A percentile compares a stretch with the other conserved stretches of the same genome.
Conservation (phyloP, 768 basidiomycete genomes). For the Termitomyces sp. region DNA sequence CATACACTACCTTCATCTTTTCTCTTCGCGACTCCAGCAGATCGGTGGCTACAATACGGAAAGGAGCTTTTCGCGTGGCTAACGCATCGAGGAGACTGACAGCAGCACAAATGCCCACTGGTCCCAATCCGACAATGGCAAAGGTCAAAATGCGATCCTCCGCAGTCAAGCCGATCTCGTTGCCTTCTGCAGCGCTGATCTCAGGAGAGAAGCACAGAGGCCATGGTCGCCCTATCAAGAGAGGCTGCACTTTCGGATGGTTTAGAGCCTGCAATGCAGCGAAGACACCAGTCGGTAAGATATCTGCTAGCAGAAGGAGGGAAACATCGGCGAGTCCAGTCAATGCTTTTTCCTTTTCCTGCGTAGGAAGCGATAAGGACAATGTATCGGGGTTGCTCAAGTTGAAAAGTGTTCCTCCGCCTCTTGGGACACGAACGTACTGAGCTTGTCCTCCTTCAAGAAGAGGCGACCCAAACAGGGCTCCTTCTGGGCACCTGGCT, state of each 20-base stretch:
- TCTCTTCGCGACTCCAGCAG: conserved; percentile 50
- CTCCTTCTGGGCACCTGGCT: conserved; percentile 57
- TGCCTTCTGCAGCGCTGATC: conserved; percentile 15
- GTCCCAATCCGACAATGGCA: conserved; percentile 72
- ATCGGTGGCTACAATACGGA: conserved; percentile 63
- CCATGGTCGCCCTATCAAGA: conserved; percentile 57
- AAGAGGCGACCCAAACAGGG: conserved; percentile 61
- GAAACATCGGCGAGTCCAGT: conserved; percentile 55
- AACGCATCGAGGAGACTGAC: conserved; percentile 64
- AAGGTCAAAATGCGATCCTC: conserved; percentile 55
- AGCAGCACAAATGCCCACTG: conserved; percentile 70
- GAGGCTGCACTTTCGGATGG: conserved; percentile 66
- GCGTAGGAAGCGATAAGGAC: conserved; percentile 33
- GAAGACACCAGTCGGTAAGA: conserved; percentile 77
- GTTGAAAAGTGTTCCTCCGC: conserved; percentile 73
- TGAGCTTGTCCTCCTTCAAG: conserved; percentile 79
- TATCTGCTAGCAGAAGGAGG: conserved; percentile 70
- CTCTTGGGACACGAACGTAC: conserved; percentile 74
- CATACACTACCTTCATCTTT: conserved; percentile 58
- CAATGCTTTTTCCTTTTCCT: conserved; percentile 34
- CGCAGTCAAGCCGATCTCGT: conserved; percentile 29
- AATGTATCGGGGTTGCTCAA: conserved; percentile 47
- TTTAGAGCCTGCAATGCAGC: conserved; percentile 69
- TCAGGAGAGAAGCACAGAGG: conserved; percentile 40
- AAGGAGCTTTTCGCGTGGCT: conserved; percentile 38